Conservation (phyloP, 352 stramenopile genomes). For the Thalassiosira mediterranea region DNA sequence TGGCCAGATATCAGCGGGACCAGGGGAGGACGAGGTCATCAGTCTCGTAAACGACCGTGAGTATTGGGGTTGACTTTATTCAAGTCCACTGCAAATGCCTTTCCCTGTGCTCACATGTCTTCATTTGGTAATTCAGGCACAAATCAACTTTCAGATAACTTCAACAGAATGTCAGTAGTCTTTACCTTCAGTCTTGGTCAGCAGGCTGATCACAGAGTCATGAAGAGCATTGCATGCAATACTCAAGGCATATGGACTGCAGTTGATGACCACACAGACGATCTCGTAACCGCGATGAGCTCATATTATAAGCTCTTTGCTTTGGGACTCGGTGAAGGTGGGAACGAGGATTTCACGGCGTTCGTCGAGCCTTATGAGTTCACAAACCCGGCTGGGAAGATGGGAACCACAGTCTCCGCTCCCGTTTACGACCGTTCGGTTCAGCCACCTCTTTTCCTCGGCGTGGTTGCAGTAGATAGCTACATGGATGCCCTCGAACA, state of each 20-base stretch:
- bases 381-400: slow-evolving; percentile 2
- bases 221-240: slow-evolving; percentile 52
- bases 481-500: slow-evolving; percentile 42
- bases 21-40: slow-evolving; percentile 35
- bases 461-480: slow-evolving; percentile 56
- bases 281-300: slow-evolving; percentile 47
- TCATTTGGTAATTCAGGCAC: too few relatives aligned
- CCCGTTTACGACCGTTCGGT: slow-evolving; percentile 60
- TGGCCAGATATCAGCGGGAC: slow-evolving; percentile 28
- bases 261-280: slow-evolving; percentile 34
- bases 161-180: slow-evolving; percentile 28
- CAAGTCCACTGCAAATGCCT: too few relatives aligned
- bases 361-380: slow-evolving; percentile 68
- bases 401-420: slow-evolving; percentile 60
- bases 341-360: slow-evolving; percentile 56
- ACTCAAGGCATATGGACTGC: slow-evolving; percentile 54
- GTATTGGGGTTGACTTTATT: too few relatives aligned
- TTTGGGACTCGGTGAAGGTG: slow-evolving; percentile 42
- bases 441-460: slow-evolving; percentile 50
- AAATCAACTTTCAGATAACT: slow-evolving; percentile 9
- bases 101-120: too few relatives aligned
- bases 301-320: slow-evolving; percentile 66
- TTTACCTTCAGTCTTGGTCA: slow-evolving; percentile 54
- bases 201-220: slow-evolving; percentile 37
- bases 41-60: slow-evolving; percentile 44